A percentile compares a stretch with the other conserved stretches of the same genome.
phyloP scores from a whole-genome alignment of 805 yeast species.

The Diddensiella caesifluorescens region DNA sequence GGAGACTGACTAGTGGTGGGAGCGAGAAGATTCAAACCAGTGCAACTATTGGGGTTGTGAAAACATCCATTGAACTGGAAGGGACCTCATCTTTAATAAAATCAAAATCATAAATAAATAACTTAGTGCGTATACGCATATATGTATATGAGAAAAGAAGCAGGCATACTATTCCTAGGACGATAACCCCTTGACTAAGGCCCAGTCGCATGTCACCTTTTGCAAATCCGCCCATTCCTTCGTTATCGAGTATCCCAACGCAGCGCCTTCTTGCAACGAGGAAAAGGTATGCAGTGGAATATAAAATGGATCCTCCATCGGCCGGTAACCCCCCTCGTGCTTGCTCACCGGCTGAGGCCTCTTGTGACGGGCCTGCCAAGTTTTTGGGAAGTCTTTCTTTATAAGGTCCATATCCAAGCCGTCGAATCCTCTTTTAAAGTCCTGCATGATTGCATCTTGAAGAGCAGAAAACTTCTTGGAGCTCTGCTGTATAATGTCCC shows the following conservation, averaged over 20 bases:
- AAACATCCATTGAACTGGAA: constrained; percentile 53
- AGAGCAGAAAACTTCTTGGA: constrained; percentile 10
- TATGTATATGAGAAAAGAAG: too few species aligned
- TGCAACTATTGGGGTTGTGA: constrained; percentile 84
- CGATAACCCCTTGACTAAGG: constrained; percentile 19
- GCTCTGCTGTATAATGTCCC: constrained; percentile 3
- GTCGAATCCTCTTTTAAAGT: constrained; percentile 28
- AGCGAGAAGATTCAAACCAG: constrained; percentile 84
- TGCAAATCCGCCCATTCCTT: constrained; percentile 35
- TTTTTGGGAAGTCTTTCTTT: constrained; percentile 21
- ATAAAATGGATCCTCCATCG: constrained; percentile 31
- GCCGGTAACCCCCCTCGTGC: constrained; percentile 30
- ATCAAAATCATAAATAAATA: too few species aligned
- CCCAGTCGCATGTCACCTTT: constrained; percentile 30
- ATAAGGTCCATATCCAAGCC: constrained; percentile 23
- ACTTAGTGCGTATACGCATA: too few species aligned
- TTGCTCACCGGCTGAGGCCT: constrained; percentile 16
- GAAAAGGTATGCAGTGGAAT: constrained; percentile 37
- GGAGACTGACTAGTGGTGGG: constrained; percentile 88
- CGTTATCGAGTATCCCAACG: constrained; percentile 33
- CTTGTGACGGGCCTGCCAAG: constrained; percentile 15
- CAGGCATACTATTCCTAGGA: too few species aligned
- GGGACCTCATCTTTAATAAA: constrained; percentile 13
- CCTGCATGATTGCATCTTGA: constrained; percentile 22
- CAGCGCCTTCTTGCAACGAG: constrained; percentile 37